Conservation (phyloP, 2,329 filamentous ascomycete genomes). For the Cladosporium sp. region DNA sequence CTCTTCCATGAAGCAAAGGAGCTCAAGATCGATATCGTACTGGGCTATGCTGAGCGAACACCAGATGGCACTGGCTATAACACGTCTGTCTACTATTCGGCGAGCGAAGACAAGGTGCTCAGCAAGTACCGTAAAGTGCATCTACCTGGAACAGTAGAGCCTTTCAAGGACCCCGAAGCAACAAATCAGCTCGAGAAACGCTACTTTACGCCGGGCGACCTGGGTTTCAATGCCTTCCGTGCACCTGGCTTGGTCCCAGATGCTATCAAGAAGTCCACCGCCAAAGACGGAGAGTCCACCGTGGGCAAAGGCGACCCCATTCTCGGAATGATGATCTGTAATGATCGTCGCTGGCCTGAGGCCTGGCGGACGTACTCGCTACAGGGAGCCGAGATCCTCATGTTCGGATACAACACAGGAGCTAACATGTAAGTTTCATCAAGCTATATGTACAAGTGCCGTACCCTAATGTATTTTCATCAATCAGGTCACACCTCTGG, state of each 20-base stretch:
- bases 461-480: background rate
- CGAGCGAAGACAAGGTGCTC: constrained; percentile 43
- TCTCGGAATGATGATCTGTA: constrained; percentile 57
- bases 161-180: constrained; percentile 49
- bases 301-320: constrained; percentile 51
- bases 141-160: constrained; percentile 55
- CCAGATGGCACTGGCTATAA: constrained; percentile 52
- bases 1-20: constrained; percentile 52
- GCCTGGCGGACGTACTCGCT: constrained; percentile 55
- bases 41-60: constrained; percentile 56
- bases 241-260: constrained; percentile 47
- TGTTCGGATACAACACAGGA: constrained; percentile 55
- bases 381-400: constrained; percentile 51
- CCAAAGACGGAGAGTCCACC: constrained; percentile 28
- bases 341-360: constrained; percentile 57
- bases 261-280: constrained; percentile 37
- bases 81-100: constrained; percentile 54
- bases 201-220: constrained; percentile 55
- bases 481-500: constrained; percentile 42
- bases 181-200: constrained; percentile 58
- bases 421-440: constrained; percentile 40
- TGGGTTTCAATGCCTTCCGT: constrained; percentile 57
- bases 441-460: background rate
- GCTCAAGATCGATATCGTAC: constrained; percentile 51
- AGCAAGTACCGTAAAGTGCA: constrained; percentile 59